These are phyloP conservation scores for Lachnellula cervina DNA, from an alignment of 2,329 filamentous ascomycete genomes.

Conservation along the genomic window DNA sequence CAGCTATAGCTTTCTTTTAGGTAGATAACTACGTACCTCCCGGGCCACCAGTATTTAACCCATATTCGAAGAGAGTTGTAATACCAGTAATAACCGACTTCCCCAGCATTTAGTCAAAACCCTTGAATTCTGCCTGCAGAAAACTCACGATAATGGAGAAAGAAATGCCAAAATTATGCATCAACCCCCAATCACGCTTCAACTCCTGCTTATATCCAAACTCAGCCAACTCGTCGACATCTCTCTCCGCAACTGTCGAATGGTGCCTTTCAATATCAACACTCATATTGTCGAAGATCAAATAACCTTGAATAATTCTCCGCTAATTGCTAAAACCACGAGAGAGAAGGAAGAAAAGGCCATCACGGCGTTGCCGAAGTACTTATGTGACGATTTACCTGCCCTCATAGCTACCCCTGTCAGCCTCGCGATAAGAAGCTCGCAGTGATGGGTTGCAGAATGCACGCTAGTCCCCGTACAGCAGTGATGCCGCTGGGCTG, in stretches of 20 bases:
- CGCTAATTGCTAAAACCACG: background rate
- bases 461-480: background rate
- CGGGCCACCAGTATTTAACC: conserved; percentile 49
- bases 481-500: background rate
- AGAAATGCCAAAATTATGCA: conserved; percentile 58
- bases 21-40: conserved; percentile 41
- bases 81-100: conserved; percentile 56
- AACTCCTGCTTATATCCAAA: conserved; percentile 58
- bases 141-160: conserved; percentile 54
- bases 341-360: background rate
- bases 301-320: background rate
- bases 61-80: conserved; percentile 54
- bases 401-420: conserved; percentile 8
- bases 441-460: background rate
- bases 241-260: conserved; percentile 26
- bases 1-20: conserved; percentile 1
- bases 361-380: conserved; percentile 8
- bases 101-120: conserved; percentile 1
- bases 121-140: background rate
- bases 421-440: conserved; percentile 15
- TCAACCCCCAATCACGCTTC: conserved; percentile 51
- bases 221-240: conserved; percentile 48
- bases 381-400: conserved; percentile 7
- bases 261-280: conserved; percentile 10
- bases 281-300: background rate